Percentiles rank a stretch among this genome's conserved stretches.
Evolutionary conservation across 768 basidiomycete genomes (phyloP).

Genomic region (Lactarius sanguifluus): DNA sequence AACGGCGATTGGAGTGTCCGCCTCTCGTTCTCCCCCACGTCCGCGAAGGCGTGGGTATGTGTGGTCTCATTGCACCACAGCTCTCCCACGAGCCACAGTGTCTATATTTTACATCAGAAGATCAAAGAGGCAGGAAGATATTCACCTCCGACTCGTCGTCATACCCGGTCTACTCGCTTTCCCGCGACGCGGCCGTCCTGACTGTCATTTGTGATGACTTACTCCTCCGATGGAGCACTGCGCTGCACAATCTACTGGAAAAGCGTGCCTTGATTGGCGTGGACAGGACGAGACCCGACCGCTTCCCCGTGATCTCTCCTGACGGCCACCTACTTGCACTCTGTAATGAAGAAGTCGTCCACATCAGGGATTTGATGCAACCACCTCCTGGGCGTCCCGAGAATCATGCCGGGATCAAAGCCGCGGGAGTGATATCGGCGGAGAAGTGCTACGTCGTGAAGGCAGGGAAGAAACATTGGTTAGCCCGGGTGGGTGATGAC

Average conservation of each 20-base stretch:
- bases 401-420: slow-evolving; percentile 2
- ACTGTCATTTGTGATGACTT: slow-evolving; percentile 18
- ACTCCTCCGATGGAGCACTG: slow-evolving; percentile 12
- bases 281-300: slow-evolving; percentile 13
- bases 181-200: slow-evolving; percentile 12
- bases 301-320: slow-evolving; percentile 21
- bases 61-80: slow-evolving; percentile 1
- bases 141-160: slow-evolving; percentile 9
- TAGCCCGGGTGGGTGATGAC: slow-evolving; percentile 13
- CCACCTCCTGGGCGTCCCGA: not conserved
- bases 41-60: slow-evolving; percentile 7
- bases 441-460: slow-evolving; percentile 16
- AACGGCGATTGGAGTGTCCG: not conserved
- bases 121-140: slow-evolving; percentile 16
- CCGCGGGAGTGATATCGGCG: slow-evolving; percentile 9
- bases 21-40: slow-evolving; percentile 14
- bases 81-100: not conserved
- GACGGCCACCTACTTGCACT: slow-evolving; percentile 18
- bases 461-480: slow-evolving; percentile 10
- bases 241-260: not conserved
- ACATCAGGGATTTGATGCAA: slow-evolving; percentile 18
- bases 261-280: slow-evolving; percentile 3
- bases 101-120: slow-evolving; percentile 15
- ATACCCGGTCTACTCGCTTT: slow-evolving; percentile 16
- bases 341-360: slow-evolving; percentile 17